Conservation (phyloP, 2,329 filamentous ascomycete genomes). For the Colletotrichum higginsianum region DNA sequence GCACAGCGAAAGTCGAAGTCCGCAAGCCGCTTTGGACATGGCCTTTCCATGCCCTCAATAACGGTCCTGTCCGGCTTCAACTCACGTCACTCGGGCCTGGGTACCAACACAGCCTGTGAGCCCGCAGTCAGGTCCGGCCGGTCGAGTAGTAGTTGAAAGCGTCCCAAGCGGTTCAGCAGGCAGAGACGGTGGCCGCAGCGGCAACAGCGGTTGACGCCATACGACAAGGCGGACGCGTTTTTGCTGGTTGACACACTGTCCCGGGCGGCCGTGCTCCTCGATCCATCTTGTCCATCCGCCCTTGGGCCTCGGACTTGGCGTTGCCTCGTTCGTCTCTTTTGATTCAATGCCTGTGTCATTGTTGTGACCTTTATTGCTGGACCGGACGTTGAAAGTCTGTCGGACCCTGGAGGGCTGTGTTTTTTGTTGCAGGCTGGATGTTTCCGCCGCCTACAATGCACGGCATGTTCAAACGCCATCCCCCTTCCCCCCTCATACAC, state of each 20-base stretch:
- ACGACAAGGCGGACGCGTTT: constrained; percentile 7
- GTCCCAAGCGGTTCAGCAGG: constrained; percentile 25
- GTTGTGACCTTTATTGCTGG: constrained; percentile 33
- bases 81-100: constrained; percentile 16
- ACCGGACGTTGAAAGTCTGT: constrained; percentile 11
- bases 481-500: background rate
- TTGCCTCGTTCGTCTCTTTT: constrained; percentile 5
- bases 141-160: background rate
- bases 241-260: constrained; percentile 29
- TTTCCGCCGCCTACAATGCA: constrained; percentile 11
- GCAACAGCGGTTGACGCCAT: constrained; percentile 34
- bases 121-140: constrained; percentile 11
- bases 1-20: background rate
- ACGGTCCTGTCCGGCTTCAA: constrained; percentile 7
- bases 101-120: constrained; percentile 12
- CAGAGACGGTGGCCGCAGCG: constrained; percentile 19
- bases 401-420: background rate
- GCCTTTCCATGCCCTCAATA: constrained; percentile 12
- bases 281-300: constrained; percentile 28
- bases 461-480: background rate
- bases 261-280: constrained; percentile 36
- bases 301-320: constrained; percentile 38
- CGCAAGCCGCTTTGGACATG: background rate
- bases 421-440: background rate
- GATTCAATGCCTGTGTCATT: constrained; percentile 19